Conservation (phyloP, 805 yeast genomes). For the Kuraishia floccosa region DNA sequence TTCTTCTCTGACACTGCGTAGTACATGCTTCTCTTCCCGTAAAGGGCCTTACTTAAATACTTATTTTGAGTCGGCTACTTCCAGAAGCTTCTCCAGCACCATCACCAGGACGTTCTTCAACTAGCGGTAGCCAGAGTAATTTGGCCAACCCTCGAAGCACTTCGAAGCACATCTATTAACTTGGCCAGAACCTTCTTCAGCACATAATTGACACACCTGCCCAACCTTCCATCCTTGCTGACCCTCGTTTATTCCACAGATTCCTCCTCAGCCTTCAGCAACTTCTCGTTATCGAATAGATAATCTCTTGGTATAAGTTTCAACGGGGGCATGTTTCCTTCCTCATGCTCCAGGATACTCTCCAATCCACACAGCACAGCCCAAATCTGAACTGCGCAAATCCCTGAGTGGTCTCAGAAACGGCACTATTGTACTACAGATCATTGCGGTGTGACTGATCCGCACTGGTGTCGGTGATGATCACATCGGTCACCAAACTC, state of each 20-base stretch:
- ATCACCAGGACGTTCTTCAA: too few relatives aligned
- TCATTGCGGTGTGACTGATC: conserved; percentile 91
- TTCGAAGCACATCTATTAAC: too few relatives aligned
- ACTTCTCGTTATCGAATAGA: conserved; percentile 65
- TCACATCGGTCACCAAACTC: conserved; percentile 74
- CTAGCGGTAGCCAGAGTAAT: too few relatives aligned
- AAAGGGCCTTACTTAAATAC: too few relatives aligned
- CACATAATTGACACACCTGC: conserved; percentile 46
- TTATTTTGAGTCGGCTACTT: too few relatives aligned
- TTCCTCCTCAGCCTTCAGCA: conserved; percentile 83
- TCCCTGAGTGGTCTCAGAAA: conserved; percentile 94
- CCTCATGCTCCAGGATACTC: conserved; percentile 49
- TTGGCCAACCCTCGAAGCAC: too few relatives aligned
- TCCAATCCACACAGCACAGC: conserved; percentile 78
- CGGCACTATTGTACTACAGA: conserved; percentile 91
- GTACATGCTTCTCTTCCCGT: too few relatives aligned
- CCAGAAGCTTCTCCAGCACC: too few relatives aligned
- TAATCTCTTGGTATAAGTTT: conserved; percentile 91
- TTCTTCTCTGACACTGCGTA: too few relatives aligned
- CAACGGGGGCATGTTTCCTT: conserved; percentile 67
- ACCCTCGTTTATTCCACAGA: conserved; percentile 91
- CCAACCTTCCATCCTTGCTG: conserved; percentile 42
- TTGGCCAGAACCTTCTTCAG: too few relatives aligned
- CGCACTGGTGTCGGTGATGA: conserved; percentile 76
- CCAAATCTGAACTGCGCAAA: conserved; percentile 54